Evolutionary conservation across 2,329 filamentous ascomycete genomes (phyloP).

Genomic region (Colletotrichum sp.): DNA sequence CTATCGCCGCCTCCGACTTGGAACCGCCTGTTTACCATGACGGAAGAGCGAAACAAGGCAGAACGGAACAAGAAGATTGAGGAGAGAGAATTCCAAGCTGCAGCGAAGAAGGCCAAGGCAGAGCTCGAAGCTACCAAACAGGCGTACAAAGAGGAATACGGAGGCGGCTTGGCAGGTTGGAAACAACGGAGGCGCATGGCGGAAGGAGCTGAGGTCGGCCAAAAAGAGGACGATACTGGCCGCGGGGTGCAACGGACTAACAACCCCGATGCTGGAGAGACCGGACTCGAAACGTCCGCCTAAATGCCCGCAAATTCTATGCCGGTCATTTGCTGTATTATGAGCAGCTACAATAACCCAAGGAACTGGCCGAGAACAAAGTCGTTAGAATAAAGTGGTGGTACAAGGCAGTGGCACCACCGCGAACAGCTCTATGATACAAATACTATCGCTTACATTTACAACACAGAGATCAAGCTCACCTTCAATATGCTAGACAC

Average conservation of each 20-base stretch:
- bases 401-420: not conserved
- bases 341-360: not conserved
- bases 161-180: not conserved
- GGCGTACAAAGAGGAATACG: not conserved
- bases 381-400: not conserved
- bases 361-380: not conserved
- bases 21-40: not conserved
- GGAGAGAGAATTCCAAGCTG: not conserved
- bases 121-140: not conserved
- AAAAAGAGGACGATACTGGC: not conserved
- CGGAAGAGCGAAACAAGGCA: not conserved
- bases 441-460: slow-evolving; percentile 17
- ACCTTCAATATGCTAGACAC: not conserved
- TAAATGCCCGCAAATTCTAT: not conserved
- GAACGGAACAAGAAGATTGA: not conserved
- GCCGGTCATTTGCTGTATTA: not conserved
- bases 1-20: not conserved
- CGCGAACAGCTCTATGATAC: slow-evolving; percentile 12
- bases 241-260: not conserved
- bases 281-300: not conserved
- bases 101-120: not conserved
- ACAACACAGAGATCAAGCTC: not conserved
- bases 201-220: not conserved
- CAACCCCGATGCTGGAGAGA: not conserved
- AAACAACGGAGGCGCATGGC: not conserved